Percentiles rank a stretch among this genome's conserved stretches.
Conservation (phyloP, 1,284 basidiomycete genomes). For the Peniophora sp. region DNA sequence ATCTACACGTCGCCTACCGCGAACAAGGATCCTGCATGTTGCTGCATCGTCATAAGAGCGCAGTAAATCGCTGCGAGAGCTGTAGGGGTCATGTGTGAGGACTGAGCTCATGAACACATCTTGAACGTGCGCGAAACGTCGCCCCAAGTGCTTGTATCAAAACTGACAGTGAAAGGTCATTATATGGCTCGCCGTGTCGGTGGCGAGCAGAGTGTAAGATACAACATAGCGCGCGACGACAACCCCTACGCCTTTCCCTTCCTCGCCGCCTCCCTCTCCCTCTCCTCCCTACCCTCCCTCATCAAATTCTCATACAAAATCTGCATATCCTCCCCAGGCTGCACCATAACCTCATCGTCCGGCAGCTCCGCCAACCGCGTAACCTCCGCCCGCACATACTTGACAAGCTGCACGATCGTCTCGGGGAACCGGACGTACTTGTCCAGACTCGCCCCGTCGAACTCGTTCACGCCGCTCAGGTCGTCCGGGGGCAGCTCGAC, state of each 20-base stretch:
- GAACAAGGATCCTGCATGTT: too few relatives aligned
- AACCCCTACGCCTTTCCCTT: conserved; percentile 14
- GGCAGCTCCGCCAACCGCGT: conserved; percentile 62
- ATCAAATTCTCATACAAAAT: too few relatives aligned
- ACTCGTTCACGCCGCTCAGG: conserved; percentile 66
- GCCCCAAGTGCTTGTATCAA: too few relatives aligned
- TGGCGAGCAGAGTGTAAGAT: too few relatives aligned
- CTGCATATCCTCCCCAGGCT: background rate
- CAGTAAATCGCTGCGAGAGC: too few relatives aligned
- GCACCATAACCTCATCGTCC: conserved; percentile 58
- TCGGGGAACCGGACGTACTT: conserved; percentile 73
- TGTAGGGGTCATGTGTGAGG: too few relatives aligned
- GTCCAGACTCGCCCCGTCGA: conserved; percentile 46
- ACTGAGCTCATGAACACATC: too few relatives aligned
- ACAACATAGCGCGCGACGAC: background rate
- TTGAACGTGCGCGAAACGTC: too few relatives aligned
- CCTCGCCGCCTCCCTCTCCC: conserved; percentile 16
- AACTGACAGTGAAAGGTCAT: too few relatives aligned
- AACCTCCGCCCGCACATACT: conserved; percentile 75
- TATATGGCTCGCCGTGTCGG: too few relatives aligned
- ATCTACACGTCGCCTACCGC: too few relatives aligned
- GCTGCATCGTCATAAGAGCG: too few relatives aligned
- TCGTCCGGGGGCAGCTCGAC: conserved; percentile 57
- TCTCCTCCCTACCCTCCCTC: conserved; percentile 18
- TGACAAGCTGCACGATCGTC: conserved; percentile 70